These are phyloP conservation scores for Geranium brycei DNA, from an alignment of 345 rosid genomes.

Conservation along the genomic window DNA sequence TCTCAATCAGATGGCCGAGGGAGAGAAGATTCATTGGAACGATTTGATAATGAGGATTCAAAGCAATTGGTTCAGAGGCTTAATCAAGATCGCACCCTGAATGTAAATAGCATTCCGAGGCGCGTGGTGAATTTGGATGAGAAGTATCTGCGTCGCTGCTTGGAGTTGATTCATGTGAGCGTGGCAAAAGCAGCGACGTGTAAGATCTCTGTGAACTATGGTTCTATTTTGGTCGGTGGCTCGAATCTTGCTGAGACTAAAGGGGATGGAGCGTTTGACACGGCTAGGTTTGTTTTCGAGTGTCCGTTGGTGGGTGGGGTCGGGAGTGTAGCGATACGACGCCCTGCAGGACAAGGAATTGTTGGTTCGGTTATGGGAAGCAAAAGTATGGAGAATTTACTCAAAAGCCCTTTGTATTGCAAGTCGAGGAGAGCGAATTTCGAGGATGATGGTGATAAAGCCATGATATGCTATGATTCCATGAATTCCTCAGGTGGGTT, in stretches of 20 bases:
- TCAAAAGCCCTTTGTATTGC: conserved; percentile 47
- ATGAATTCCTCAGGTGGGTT: conserved; percentile 25
- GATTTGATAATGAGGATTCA: conserved; percentile 1
- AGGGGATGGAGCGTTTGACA: conserved; percentile 19
- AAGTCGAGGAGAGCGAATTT: conserved; percentile 14
- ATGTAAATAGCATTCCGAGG: conserved; percentile 42
- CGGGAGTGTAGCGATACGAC: conserved; percentile 34
- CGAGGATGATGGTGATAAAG: conserved; percentile 10
- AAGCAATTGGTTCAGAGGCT: conserved; percentile 26
- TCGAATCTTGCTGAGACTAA: conserved; percentile 16
- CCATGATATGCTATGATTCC: conserved; percentile 15
- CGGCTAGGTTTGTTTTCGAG: conserved; percentile 37
- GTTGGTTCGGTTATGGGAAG: conserved; percentile 60
- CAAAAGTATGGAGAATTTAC: conserved; percentile 50
- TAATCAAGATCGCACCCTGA: conserved; percentile 2
- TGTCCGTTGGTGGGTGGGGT: conserved; percentile 32
- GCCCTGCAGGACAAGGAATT: conserved; percentile 38
- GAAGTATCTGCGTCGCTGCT: conserved; percentile 59
- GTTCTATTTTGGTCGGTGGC: conserved; percentile 21
- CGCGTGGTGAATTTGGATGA: conserved; percentile 63
- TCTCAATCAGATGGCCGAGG: conserved; percentile 28
- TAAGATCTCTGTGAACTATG: conserved; percentile 28
- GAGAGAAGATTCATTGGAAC: conserved; percentile 28
- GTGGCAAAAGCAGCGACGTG: conserved; percentile 39
- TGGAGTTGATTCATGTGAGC: conserved; percentile 43